Evolutionary conservation across 208 protist species (phyloP).

Genomic region (Acanthamoeba divionensis): DNA sequence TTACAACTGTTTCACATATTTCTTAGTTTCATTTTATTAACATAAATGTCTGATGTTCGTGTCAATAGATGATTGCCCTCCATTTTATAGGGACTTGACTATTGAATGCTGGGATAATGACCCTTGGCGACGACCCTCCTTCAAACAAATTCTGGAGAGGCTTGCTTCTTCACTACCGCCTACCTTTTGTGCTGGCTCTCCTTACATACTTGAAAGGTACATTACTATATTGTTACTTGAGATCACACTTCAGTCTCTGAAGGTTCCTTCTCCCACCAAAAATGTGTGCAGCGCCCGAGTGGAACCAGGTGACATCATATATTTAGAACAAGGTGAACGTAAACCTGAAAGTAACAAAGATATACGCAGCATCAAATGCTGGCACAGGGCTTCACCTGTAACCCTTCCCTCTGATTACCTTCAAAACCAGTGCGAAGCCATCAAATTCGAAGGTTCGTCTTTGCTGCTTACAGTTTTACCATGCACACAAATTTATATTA

Average conservation of each 20-base stretch:
- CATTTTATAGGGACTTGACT: not conserved
- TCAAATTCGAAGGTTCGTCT: not conserved
- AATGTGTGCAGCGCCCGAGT: not conserved
- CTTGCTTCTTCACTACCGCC: not conserved
- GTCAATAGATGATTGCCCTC: not conserved
- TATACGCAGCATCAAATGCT: not conserved
- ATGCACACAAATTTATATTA: not conserved
- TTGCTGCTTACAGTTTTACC: not conserved
- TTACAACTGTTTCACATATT: not conserved
- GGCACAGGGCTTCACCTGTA: not conserved
- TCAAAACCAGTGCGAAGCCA: not conserved
- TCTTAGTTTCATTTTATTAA: not conserved
- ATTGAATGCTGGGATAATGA: not conserved
- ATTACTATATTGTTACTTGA: not conserved
- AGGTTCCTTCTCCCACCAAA: not conserved
- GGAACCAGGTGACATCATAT: conserved; percentile 2
- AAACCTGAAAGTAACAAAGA: not conserved
- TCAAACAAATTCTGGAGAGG: not conserved
- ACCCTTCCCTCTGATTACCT: conserved; percentile 2
- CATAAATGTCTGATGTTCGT: not conserved
- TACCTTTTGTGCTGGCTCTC: not conserved
- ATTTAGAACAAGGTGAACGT: not conserved
- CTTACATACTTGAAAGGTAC: not conserved
- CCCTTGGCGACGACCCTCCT: not conserved
- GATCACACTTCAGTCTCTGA: not conserved